Conservation (phyloP, 768 basidiomycete species). For the Termitomyces sp. region DNA sequence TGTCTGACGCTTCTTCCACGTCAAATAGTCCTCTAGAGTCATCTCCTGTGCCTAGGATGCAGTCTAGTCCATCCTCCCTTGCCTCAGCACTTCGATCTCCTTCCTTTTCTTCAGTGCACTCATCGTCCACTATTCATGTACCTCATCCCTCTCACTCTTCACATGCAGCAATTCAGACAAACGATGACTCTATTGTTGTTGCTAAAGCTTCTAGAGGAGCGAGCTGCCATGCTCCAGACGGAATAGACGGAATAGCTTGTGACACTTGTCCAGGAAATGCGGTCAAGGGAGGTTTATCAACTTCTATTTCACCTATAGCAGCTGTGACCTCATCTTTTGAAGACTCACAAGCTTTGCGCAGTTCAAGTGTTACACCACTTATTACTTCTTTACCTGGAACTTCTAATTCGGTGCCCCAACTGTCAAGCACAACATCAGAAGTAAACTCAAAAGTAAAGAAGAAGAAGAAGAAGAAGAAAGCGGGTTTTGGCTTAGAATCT, state of each 20-base stretch:
- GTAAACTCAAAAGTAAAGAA: background rate
- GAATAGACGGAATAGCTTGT: background rate
- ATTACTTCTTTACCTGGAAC: background rate
- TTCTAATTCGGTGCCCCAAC: background rate
- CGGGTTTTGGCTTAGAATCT: conserved; percentile 3
- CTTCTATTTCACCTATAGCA: background rate
- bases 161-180: background rate
- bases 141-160: background rate
- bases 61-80: conserved; percentile 12
- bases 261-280: background rate
- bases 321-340: background rate
- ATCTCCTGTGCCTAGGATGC: conserved; percentile 5
- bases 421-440: background rate
- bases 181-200: background rate
- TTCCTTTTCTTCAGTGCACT: background rate
- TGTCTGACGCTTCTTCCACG: conserved; percentile 1
- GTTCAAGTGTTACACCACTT: background rate
- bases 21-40: background rate
- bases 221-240: background rate
- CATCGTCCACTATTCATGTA: background rate
- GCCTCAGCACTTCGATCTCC: conserved; percentile 8
- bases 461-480: conserved; percentile 15
- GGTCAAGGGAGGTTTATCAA: background rate
- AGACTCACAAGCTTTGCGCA: background rate
- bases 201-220: background rate